Base-by-base conservation (phyloP, 2,329 filamentous ascomycete species). In the Ophiostoma sp. region DNA sequence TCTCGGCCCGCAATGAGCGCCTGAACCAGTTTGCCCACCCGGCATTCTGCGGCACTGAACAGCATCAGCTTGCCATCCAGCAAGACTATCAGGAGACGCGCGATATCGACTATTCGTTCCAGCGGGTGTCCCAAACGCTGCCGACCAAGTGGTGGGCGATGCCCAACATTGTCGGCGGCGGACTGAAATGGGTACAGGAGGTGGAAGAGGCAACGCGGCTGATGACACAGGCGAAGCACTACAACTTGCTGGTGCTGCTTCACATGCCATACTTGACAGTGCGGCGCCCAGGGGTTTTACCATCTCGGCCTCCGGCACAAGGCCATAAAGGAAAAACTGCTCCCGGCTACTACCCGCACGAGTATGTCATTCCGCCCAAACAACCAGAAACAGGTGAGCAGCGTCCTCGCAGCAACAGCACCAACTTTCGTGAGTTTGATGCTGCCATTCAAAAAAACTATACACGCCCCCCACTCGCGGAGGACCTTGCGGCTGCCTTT, bases 81-180 rank as follows among this genome's bases (percentile, higher is more conserved):
- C 64, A 75, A 17, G 75, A 78, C 68, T 72, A 77, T 64, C 71
- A 68, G 2, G 68, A 71, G 7, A 79, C 77, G 3, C 74, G 75
- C 57, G 74, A 75, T 4, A 77, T 81, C 23, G 79, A 82, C 71
- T 31, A 71, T 8, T 72, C 77, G 7, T 72, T 82, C 17, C 74
- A 79, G 69, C 73, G 74, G 52, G 76, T 77, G 2, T 76, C 79
- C 0, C 73, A 72, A 6, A 71, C 39, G 2, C 73, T 81, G 74
- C 78, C 80, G 0, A 65, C 74, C 5, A 75, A 74, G n/a, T 81
- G 79, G 76, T 82, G 80, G 80, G 67, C 76, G 13, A 70, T 74
- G 0, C 77, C 78, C 4, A 76, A 75, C 10, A 57, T 57, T 27
- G 23, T 13, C 23, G 23, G 52, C 11, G 23, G 23, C 8, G n/a